Conservation (phyloP, 1,139 yeast genomes). For the Zygotorulaspora mrakii region DNA sequence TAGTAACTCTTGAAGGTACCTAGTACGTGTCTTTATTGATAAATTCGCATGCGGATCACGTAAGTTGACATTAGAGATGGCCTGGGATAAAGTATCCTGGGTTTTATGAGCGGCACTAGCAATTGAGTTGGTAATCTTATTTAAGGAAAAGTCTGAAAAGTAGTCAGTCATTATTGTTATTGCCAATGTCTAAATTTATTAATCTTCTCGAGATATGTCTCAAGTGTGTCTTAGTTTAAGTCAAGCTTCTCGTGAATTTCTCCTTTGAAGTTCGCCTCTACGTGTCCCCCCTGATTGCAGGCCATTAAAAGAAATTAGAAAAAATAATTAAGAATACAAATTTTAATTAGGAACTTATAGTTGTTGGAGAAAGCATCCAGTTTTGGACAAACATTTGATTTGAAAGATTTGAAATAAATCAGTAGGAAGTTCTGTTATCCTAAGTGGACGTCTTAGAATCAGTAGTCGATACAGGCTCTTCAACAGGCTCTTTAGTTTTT, state of each 20-base stretch:
- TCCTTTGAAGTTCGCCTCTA: no score
- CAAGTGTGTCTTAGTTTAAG: no score
- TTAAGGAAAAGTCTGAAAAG: slow-evolving; percentile 25
- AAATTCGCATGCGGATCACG: slow-evolving; percentile 33
- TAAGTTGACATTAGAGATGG: slow-evolving; percentile 26
- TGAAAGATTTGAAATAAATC: no score
- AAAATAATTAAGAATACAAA: no score
- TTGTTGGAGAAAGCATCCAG: no score
- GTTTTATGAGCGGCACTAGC: slow-evolving; percentile 32
- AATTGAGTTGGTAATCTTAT: slow-evolving; percentile 30
- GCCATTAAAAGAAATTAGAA: no score
- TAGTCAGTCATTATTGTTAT: slow-evolving; percentile 25
- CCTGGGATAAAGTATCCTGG: slow-evolving; percentile 29
- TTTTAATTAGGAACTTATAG: no score
- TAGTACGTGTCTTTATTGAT: slow-evolving; percentile 31
- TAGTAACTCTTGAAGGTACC: slow-evolving; percentile 57
- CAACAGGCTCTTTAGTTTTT: slow-evolving; percentile 15
- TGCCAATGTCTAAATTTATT: not conserved
- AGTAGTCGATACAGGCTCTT: slow-evolving; percentile 12
- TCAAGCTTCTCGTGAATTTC: no score
- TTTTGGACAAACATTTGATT: no score
- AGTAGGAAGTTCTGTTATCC: no score
- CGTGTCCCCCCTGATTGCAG: no score
- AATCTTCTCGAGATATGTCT: no score
- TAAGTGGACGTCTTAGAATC: slow-evolving; percentile 8